These are phyloP conservation scores for Russula emetica DNA, from an alignment of 768 basidiomycete species.

Conservation along the genomic window DNA sequence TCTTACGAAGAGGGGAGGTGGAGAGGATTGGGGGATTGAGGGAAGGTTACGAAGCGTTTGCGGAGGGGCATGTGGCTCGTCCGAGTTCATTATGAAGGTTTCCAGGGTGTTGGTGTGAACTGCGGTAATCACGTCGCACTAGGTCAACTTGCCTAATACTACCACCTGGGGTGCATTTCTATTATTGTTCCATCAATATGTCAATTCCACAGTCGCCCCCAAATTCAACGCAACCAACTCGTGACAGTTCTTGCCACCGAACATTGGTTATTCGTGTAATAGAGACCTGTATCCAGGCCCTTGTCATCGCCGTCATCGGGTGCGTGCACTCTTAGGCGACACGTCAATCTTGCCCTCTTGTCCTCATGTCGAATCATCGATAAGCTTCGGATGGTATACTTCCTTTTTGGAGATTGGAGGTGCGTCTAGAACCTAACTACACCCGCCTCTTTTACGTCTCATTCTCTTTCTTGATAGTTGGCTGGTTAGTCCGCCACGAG, in stretches of 20 bases:
- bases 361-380: background rate
- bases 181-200: background rate
- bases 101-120: background rate
- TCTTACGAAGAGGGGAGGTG: background rate
- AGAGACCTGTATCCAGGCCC: conserved; percentile 20
- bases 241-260: background rate
- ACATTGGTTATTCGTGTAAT: background rate
- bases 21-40: background rate
- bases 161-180: background rate
- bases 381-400: conserved; percentile 23
- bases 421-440: conserved; percentile 12
- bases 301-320: conserved; percentile 25
- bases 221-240: conserved; percentile 7
- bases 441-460: background rate
- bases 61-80: background rate
- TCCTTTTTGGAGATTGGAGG: conserved; percentile 26
- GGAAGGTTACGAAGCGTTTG: background rate
- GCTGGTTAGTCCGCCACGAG: conserved; percentile 21
- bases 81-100: conserved; percentile 1
- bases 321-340: background rate
- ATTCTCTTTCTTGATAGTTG: conserved; percentile 12
- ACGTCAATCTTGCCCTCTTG: background rate
- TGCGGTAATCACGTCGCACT: background rate
- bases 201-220: background rate
- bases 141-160: background rate